Base-by-base conservation (phyloP, 805 yeast genomes). In the Wickerhamiella bombiphila region DNA sequence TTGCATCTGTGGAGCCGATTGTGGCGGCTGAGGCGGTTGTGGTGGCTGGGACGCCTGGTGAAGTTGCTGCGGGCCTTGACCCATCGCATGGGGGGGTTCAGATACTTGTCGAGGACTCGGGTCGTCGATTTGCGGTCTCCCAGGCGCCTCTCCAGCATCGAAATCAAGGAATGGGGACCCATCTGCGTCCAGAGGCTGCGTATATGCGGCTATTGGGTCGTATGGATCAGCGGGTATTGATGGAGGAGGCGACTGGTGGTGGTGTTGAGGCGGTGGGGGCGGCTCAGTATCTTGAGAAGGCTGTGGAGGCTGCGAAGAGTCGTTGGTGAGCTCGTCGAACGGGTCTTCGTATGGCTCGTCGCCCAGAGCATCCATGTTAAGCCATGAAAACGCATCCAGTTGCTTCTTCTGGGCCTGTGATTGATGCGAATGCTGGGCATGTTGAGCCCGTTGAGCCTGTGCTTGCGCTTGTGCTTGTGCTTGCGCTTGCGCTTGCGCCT, bases 331-430 rank as follows among this genome's bases (percentile, higher is more conserved):
- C 19, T 15, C 28, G 29, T 17, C 28, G 7, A 34, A 7, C 11
- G 34, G 34, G 25, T 32, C 22, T 7, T 26, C 34, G 19, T 30
- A 34, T 11, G 24, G 34, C 21, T 39, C 35, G 25, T 36, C 41
- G 26, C 26, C 26, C 9, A 24, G 26, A 7, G 39, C 47, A 35
- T 46, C 49, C 32, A 45, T 35, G 25, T 42, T 45, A 16, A 46
- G 40, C 50, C 50, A 46, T 25, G 29, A 35, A 31, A 44, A 22
- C 6, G 37, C 32, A 14, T 45, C 49, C 19, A 38, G 35, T 18
- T 24, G 34, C 34, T 26, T 37, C 26, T 17, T 28, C 30, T 33
- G 35, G 33, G 16, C 36, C 28, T 35, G 33, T 24, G 15, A 20
- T 6, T 19, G 41, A n/a, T n/a, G n/a, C 15, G 31, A 36, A 15